Evolutionary conservation across 257 asterid species (phyloP).

Genomic region (Solanum lignicaule): DNA sequence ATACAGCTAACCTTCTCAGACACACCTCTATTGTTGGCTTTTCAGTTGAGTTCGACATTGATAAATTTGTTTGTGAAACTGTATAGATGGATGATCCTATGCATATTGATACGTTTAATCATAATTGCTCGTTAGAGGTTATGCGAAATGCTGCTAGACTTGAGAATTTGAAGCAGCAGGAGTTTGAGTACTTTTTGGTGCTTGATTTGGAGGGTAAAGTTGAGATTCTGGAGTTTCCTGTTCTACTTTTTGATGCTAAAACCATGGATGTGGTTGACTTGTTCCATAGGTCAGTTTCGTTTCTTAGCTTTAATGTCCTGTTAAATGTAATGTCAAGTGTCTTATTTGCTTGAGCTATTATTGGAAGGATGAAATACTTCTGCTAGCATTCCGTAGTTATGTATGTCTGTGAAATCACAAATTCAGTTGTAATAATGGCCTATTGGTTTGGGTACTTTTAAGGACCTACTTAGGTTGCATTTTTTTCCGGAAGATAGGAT

Average conservation of each 20-base stretch:
- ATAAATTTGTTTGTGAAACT: neutral
- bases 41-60: neutral
- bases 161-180: slow-evolving; percentile 35
- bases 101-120: slow-evolving; percentile 62
- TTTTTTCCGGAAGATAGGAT: neutral
- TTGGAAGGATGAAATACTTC: neutral
- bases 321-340: neutral
- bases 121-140: slow-evolving; percentile 43
- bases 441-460: neutral
- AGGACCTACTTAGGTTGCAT: neutral
- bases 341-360: neutral
- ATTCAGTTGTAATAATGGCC: neutral
- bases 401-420: neutral
- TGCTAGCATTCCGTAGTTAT: neutral
- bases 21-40: neutral
- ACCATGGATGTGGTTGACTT: slow-evolving; percentile 64
- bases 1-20: neutral
- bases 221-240: slow-evolving; percentile 92
- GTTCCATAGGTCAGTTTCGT: slow-evolving; percentile 60
- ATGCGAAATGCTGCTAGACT: slow-evolving; percentile 14
- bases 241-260: slow-evolving; percentile 67
- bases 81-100: slow-evolving; percentile 57
- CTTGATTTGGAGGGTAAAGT: slow-evolving; percentile 99
- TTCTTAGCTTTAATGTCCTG: neutral
- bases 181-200: slow-evolving; percentile 71